phyloP scores from a whole-genome alignment of 169 alveolate genomes.

The Eimeria necatrix region DNA sequence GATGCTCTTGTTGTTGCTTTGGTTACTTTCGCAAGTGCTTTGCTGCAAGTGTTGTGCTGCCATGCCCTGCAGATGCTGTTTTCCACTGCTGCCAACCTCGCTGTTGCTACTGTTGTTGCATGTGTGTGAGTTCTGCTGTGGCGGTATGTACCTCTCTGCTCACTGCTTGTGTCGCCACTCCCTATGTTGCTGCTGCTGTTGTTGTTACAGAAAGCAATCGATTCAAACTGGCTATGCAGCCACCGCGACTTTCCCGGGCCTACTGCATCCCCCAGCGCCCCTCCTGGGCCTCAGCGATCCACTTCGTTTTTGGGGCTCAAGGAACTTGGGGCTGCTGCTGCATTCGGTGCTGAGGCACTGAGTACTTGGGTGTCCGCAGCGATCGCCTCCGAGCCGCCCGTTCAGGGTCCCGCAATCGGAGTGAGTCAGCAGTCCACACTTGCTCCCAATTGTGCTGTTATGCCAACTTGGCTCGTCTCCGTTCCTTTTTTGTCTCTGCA shows the following conservation, averaged over 20 bases:
- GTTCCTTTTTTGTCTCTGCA: not conserved
- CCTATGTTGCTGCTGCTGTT: not conserved
- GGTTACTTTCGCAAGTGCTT: no score
- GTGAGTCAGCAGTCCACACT: not conserved
- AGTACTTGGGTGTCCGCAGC: conserved; percentile 44
- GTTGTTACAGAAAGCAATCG: conserved; percentile 28
- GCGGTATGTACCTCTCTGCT: not conserved
- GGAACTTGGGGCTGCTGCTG: conserved; percentile 52
- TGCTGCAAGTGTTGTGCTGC: not conserved
- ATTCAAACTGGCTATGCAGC: conserved; percentile 16
- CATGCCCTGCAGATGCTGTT: not conserved
- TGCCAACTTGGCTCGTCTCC: no score
- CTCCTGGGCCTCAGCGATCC: not conserved
- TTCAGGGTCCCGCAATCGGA: not conserved
- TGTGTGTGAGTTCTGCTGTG: not conserved
- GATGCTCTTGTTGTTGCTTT: not conserved
- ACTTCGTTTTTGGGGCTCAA: not conserved
- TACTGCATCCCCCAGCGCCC: not conserved
- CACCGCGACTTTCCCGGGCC: conserved; percentile 13
- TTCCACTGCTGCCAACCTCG: not conserved
- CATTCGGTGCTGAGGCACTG: conserved; percentile 57
- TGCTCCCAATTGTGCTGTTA: not conserved
- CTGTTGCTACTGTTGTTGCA: not conserved
- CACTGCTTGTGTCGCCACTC: conserved; percentile 7
- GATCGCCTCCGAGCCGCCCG: not conserved